Evolutionary conservation across 352 stramenopile genomes (phyloP), one percentile per base, ranked within the genome.

Genomic region (Globisporangium echinulatum): DNA sequence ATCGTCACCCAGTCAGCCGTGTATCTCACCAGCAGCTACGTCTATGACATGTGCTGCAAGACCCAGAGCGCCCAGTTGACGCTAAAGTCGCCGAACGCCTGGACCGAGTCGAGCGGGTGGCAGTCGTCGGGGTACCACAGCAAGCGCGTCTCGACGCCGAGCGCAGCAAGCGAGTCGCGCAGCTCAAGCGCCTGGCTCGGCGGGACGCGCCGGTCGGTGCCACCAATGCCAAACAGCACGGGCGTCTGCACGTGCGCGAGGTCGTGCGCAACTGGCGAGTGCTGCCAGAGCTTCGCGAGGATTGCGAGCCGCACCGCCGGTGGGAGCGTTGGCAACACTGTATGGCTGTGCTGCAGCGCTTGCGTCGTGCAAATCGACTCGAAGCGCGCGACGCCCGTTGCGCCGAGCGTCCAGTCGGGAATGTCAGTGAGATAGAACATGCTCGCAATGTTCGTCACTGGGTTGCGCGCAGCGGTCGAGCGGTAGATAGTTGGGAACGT

Each of bases 381-480:
- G 54, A 98, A 98, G 10, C 76, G 75, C 25, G 82, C 69, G 42
- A 94, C 67, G 0, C 92, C 92, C 51, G 88, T 68, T 53, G 82
- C 85, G 54, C 97, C 93, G 38, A 97, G 84, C 33, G 82, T 93
- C 96, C 96, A 98, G 62, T 98, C 96, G n/a, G 92, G 90, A 72
- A 99, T 99, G 72, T 99, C 96, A 14, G 89, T 98, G 17, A 82
- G 82, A 67, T 92, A 97, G 44, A 97, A 88, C 84, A 97, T 91
- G 42, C 78, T 89, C 33, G 92, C 80, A 63, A 99, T 96, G 72
- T 98, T 98, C 0, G 85, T 96, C 5, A 97, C 92, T 3, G 92
- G 94, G 72, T 98, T 98, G 46, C 87, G 78, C 52, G 87, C 73
- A 36, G 90, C 85, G 25, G 81, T 94, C 17, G 88, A 96, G 64